A percentile compares a stretch with the other conserved stretches of the same genome.
Conservation (phyloP, 1,139 yeast species). For the Zygoascus sp. region DNA sequence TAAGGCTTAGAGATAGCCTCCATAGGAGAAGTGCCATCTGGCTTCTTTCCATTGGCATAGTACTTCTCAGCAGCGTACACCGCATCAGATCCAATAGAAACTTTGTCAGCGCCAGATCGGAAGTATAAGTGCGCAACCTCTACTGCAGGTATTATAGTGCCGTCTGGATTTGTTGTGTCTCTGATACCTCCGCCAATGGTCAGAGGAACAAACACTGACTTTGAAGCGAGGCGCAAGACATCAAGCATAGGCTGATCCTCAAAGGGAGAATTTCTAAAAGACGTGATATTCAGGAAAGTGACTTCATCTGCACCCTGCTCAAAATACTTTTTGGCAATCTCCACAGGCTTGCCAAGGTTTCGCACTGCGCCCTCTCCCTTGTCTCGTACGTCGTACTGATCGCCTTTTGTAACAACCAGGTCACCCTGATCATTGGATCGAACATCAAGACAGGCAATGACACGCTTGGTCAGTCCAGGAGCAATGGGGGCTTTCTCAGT, state of each 20-base stretch:
- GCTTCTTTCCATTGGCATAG: conserved; percentile 52
- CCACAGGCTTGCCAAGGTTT: conserved; percentile 93
- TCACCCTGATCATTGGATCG: conserved; percentile 92
- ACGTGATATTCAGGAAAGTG: conserved; percentile 88
- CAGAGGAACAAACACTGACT: conserved; percentile 88
- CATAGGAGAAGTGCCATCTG: conserved; percentile 77
- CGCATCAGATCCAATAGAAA: conserved; percentile 96
- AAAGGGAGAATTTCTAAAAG: conserved; percentile 89
- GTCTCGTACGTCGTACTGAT: conserved; percentile 94
- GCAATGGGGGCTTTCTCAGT: conserved; percentile 8
- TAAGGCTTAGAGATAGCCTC: conserved; percentile 88
- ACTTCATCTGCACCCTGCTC: conserved; percentile 96
- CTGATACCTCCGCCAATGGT: conserved; percentile 98
- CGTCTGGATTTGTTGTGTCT: conserved; percentile 76
- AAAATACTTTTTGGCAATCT: conserved; percentile 83
- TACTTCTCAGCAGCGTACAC: conserved; percentile 82
- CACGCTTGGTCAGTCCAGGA: conserved; percentile 73
- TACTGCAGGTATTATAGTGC: conserved; percentile 70
- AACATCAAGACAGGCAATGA: conserved; percentile 95
- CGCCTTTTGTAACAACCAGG: conserved; percentile 95
- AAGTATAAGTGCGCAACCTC: conserved; percentile 89
- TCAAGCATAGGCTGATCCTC: conserved; percentile 93
- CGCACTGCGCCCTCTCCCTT: conserved; percentile 56
- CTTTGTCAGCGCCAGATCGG: conserved; percentile 95
- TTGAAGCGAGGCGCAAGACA: conserved; percentile 76